Evolutionary conservation across 1,139 yeast species (phyloP).

Genomic region (Meyerozyma guilliermondii): DNA sequence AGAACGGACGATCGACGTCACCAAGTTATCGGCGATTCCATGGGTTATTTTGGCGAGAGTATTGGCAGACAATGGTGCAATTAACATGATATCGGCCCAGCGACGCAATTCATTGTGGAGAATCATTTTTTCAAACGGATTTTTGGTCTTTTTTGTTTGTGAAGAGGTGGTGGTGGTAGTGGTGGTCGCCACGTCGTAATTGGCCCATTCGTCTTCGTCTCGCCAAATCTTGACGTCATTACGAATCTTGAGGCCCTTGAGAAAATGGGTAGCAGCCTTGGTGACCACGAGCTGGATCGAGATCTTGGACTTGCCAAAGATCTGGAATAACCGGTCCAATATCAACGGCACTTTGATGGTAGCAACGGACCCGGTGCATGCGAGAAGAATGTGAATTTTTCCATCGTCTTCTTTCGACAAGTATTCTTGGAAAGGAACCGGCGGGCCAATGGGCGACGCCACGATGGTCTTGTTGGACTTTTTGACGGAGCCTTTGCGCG

Average conservation of each 20-base stretch:
- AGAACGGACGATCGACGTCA: conserved; percentile 78
- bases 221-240: conserved; percentile 87
- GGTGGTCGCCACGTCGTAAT: conserved; percentile 38
- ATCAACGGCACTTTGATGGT: conserved; percentile 87
- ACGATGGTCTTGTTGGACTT: conserved; percentile 25
- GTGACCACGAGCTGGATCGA: conserved; percentile 86
- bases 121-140: conserved; percentile 43
- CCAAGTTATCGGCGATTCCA: conserved; percentile 85
- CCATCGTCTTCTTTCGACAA: conserved; percentile 70
- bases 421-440: conserved; percentile 70
- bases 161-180: conserved; percentile 10
- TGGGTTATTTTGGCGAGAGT: conserved; percentile 86
- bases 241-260: conserved; percentile 73
- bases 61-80: conserved; percentile 93
- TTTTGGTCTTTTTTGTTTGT: conserved; percentile 28
- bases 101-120: conserved; percentile 84
- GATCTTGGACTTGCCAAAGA: conserved; percentile 65
- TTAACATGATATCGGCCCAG: conserved; percentile 92
- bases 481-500: conserved; percentile 9
- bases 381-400: conserved; percentile 79
- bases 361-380: conserved; percentile 96
- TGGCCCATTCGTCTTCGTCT: conserved; percentile 87
- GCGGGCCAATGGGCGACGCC: conserved; percentile 59
- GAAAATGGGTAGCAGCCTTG: conserved; percentile 74
- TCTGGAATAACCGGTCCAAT: conserved; percentile 73